Base-by-base conservation (phyloP, 2,329 filamentous ascomycete species). In the Aspergillus viridinutans region DNA sequence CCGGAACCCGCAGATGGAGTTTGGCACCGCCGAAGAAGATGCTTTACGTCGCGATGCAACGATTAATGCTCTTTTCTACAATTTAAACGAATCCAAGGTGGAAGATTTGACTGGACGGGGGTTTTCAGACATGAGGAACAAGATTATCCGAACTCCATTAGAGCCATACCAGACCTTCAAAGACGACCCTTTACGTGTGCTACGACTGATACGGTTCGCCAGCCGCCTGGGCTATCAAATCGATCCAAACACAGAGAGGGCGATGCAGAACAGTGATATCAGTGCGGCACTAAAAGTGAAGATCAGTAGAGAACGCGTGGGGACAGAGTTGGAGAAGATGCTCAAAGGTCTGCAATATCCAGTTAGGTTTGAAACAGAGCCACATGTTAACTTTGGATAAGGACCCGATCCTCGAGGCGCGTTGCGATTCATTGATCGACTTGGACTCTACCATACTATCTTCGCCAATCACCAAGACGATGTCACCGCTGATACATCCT, bases 11-110 rank as follows among this genome's bases (percentile, higher is more conserved):
- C 83, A 90, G 65, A 89, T 97, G 82, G 92, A 96, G 71, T 97
- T 97, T 73, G 94, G 93, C 4, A 96, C 91, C 0, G 88, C 93
- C 0, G 83, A 90, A 70, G 92, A 99, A 73, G 93, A 99, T 74
- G 93, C 93, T 2, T 72, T 92, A 63, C 86, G 93, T 23, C 86
- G 93, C 50, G 93, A 99, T 78, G 92, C 93, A 23, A 97, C 92
- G 0, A 86, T 97, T 59, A 99, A 99, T 71, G 91, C 94, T 25
- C 84, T 99, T 61, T 97, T 97, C 76, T 97, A 94, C 79, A 97
- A 97, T 66, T 78, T 99, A 42, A 86, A 92, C 67, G 91, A 88
- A 1, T 83, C 85, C 35, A 67, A 82, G 57, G 83, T 97, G 38
- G 93, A 97, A 72, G 94, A 99, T 71, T 89, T 95, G 59, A 95